Percentiles rank a stretch among this genome's conserved stretches.
Conservation (phyloP, 169 alveolate species). For the Babesia ovis region DNA sequence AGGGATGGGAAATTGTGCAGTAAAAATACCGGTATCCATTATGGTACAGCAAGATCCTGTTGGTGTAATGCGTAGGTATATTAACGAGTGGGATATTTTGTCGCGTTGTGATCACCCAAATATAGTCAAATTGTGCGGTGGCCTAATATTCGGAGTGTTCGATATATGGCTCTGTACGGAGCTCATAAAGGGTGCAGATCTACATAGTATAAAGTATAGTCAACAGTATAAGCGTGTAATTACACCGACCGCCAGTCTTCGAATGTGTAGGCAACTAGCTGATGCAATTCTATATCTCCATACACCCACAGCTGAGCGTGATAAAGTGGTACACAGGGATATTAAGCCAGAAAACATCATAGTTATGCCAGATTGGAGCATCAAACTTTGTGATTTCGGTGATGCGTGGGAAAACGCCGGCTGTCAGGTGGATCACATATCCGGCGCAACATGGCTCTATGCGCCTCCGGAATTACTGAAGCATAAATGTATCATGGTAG, state of each 20-base stretch:
- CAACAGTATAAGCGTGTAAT: background rate
- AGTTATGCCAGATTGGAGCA: conserved; percentile 73
- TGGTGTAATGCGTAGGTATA: conserved; percentile 84
- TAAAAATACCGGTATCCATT: conserved; percentile 82
- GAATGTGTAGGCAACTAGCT: conserved; percentile 86
- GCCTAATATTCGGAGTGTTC: conserved; percentile 83
- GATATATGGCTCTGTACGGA: conserved; percentile 88
- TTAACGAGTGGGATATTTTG: conserved; percentile 86
- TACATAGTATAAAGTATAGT: conserved; percentile 82
- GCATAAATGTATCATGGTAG: conserved; percentile 73
- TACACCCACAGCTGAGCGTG: conserved; percentile 76
- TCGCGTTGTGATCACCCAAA: conserved; percentile 80
- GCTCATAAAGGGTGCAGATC: conserved; percentile 81
- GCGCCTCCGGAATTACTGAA: conserved; percentile 87
- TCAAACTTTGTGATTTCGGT: conserved; percentile 83
- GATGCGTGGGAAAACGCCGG: conserved; percentile 83
- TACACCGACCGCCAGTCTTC: conserved; percentile 38
- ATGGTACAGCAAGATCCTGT: conserved; percentile 84
- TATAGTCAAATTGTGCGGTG: conserved; percentile 81
- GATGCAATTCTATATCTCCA: conserved; percentile 81
- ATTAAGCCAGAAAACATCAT: conserved; percentile 84
- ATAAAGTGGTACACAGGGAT: conserved; percentile 80
- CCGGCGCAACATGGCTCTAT: conserved; percentile 91
- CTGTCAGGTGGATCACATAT: conserved; percentile 77
- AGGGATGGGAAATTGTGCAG: conserved; percentile 75